phyloP scores from a whole-genome alignment of 169 alveolate genomes.

The Cryptosporidium tyzzeri region DNA sequence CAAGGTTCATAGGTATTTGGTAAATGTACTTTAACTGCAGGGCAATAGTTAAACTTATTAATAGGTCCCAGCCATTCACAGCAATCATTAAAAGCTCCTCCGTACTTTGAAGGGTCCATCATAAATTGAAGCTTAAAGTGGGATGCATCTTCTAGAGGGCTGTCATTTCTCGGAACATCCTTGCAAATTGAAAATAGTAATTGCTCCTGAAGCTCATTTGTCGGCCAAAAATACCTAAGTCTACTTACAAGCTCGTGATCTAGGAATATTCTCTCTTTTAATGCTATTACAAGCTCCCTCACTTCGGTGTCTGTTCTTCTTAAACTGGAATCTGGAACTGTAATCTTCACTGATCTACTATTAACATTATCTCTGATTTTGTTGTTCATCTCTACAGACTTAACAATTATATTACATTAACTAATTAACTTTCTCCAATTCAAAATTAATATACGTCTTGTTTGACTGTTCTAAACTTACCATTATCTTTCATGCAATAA shows the following conservation, averaged over 20 bases:
- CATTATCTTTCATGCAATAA: neutral
- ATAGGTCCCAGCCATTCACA: slow-evolving; percentile 74
- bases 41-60: slow-evolving; percentile 69
- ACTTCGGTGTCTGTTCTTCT: slow-evolving; percentile 67
- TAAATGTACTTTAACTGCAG: slow-evolving; percentile 53
- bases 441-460: neutral
- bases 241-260: slow-evolving; percentile 69
- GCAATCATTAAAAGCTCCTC: slow-evolving; percentile 72
- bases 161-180: slow-evolving; percentile 71
- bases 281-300: slow-evolving; percentile 31
- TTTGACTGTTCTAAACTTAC: neutral
- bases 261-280: slow-evolving; percentile 64
- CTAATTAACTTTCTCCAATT: neutral
- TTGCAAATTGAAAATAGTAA: slow-evolving; percentile 52
- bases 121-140: slow-evolving; percentile 64
- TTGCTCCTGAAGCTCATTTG: slow-evolving; percentile 64
- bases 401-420: too few relatives aligned
- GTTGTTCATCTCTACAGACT: neutral
- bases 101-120: slow-evolving; percentile 73
- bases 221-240: slow-evolving; percentile 72
- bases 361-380: slow-evolving; percentile 26
- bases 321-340: slow-evolving; percentile 70
- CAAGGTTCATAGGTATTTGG: slow-evolving; percentile 76
- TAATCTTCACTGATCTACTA: slow-evolving; percentile 63
- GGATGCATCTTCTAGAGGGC: slow-evolving; percentile 59